Evolutionary conservation across 1,284 basidiomycete species (phyloP).

Genomic region (Hemileia vastatrix): DNA sequence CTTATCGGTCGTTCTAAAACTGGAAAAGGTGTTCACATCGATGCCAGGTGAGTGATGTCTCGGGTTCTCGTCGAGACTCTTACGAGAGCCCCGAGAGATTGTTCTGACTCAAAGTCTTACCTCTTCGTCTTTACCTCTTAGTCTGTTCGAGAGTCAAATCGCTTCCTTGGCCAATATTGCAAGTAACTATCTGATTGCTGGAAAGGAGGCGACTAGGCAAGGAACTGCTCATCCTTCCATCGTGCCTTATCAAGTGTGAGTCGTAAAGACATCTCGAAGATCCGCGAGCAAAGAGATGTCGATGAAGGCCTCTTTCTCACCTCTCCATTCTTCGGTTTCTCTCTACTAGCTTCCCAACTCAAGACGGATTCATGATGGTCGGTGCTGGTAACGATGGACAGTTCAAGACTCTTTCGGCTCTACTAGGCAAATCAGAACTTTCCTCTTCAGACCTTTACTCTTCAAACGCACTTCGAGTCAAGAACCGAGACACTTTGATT

Average conservation of each 20-base stretch:
- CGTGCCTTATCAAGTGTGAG: conserved; percentile 33
- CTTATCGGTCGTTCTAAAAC: conserved; percentile 71
- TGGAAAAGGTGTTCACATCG: conserved; percentile 79
- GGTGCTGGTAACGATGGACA: conserved; percentile 85
- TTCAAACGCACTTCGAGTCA: conserved; percentile 63
- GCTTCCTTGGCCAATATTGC: conserved; percentile 88
- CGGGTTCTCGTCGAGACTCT: no score
- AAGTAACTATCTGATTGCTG: conserved; percentile 81
- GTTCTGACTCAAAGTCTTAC: no score
- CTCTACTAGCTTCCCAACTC: conserved; percentile 57
- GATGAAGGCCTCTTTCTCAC: conserved; percentile 48
- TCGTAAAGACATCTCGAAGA: not conserved
- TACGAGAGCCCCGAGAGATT: not conserved
- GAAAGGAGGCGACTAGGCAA: conserved; percentile 71
- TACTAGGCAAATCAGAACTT: conserved; percentile 26
- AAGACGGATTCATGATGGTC: conserved; percentile 83
- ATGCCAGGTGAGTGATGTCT: conserved; percentile 68
- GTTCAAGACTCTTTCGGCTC: conserved; percentile 47
- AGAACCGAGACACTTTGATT: conserved; percentile 64
- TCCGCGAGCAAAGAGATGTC: not conserved
- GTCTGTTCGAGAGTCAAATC: conserved; percentile 52
- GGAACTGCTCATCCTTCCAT: conserved; percentile 68
- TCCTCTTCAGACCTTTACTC: conserved; percentile 24
- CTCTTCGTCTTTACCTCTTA: not conserved
- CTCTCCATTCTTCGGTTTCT: not conserved